Conservation (phyloP, 805 yeast genomes). For the Candida golubevii region DNA sequence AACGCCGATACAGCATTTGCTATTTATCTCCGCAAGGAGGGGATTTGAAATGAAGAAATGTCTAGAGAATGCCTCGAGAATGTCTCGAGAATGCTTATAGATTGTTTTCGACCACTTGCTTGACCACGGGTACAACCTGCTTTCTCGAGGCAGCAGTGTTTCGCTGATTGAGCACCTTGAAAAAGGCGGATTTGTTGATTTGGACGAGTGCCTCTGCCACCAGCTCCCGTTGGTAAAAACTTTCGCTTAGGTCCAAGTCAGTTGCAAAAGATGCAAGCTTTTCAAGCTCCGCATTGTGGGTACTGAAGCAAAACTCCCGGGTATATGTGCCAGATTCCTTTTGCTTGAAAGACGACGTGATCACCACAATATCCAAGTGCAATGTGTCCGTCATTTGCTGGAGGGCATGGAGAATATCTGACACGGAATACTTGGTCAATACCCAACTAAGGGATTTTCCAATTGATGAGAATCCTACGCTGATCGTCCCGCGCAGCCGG, state of each 20-base stretch:
- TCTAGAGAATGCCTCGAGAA: neutral
- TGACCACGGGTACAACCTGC: slow-evolving; percentile 71
- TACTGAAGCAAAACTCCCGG: slow-evolving; percentile 32
- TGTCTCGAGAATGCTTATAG: neutral
- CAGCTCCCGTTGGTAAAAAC: slow-evolving; percentile 21
- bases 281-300: slow-evolving; percentile 13
- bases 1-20: slow-evolving; percentile 20
- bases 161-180: slow-evolving; percentile 39
- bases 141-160: slow-evolving; percentile 71
- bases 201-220: slow-evolving; percentile 13
- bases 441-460: slow-evolving; percentile 62
- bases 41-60: neutral
- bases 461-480: slow-evolving; percentile 73
- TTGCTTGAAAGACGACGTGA: slow-evolving; percentile 38
- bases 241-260: slow-evolving; percentile 23
- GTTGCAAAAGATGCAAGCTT: slow-evolving; percentile 19
- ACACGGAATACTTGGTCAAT: slow-evolving; percentile 19
- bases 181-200: slow-evolving; percentile 9
- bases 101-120: slow-evolving; percentile 25
- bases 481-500: slow-evolving; percentile 20
- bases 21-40: slow-evolving; percentile 17
- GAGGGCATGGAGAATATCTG: slow-evolving; percentile 24
- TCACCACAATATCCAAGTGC: slow-evolving; percentile 28
- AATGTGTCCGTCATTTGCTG: slow-evolving; percentile 16
- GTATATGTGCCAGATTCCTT: slow-evolving; percentile 29